Base-by-base conservation (phyloP, 805 yeast species). In the Metschnikowia santaceciliae region DNA sequence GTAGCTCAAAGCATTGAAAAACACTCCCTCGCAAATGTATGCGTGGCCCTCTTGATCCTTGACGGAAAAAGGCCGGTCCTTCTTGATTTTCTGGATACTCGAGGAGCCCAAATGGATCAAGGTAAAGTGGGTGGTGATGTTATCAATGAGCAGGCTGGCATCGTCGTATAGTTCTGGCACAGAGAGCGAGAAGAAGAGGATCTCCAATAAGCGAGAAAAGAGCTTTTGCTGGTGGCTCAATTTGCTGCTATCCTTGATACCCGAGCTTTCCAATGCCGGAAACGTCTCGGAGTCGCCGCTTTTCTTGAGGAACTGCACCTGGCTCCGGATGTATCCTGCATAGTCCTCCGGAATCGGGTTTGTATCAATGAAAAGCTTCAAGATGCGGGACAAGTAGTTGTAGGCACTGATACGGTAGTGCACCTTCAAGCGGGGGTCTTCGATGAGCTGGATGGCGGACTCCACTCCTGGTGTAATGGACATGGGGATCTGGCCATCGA, bases 391-490 rank as follows among this genome's bases (percentile, higher is more conserved):
- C 46, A 94, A 69, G 57, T 90, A 88, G 43, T 81, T 76, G 75
- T 81, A 92, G 0, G 98, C 94, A 59, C 88, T 84, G 6, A 81
- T 74, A 47, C 95, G 76, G 64, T 90, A 89, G 55, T 85, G 88
- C 6, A 75, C 65, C 55, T 84, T 78, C 49, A 77, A 73, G 44
- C 83, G 65, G 6, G 81, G 80, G 61, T 89, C 91, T 51, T 86
- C 87, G 47, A 94, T 67, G 8, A 92, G 77, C 22, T 80, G 80
- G 37, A 91, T 72, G 0, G 97, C 97, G 3, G 92, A 80, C 36
- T 81, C 78, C 4, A 92, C 75, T 26, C 94, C 97, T 0, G 96
- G 86, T 0, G 97, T 86, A 23, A 94, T 75, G 0, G 94, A 84
- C 32, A 94, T 75, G 1, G 91, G 85, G 3, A 87, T 80, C 49